Percentiles rank a stretch among this genome's conserved stretches.
phyloP scores from a whole-genome alignment of 306 rosid genomes.

The Casuarina equisetifolia region DNA sequence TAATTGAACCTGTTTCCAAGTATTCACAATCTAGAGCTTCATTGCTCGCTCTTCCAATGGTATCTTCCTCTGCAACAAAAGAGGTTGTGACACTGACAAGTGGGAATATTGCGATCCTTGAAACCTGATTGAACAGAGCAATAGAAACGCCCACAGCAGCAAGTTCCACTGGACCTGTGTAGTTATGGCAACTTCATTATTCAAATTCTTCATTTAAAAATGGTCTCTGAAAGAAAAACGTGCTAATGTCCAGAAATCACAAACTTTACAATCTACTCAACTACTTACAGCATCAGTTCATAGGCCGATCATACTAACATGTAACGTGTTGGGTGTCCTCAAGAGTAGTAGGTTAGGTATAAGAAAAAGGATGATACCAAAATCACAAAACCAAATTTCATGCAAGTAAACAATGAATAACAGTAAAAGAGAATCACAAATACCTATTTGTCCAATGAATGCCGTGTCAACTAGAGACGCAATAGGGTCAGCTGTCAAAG shows the following conservation, averaged over 20 bases:
- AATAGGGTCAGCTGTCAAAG: constrained; percentile 90
- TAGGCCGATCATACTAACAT: background rate
- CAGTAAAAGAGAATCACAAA: constrained; percentile 9
- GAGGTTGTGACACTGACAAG: constrained; percentile 95
- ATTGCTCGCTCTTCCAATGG: constrained; percentile 39
- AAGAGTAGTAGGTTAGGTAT: background rate
- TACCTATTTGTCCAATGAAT: constrained; percentile 91
- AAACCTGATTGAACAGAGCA: constrained; percentile 90
- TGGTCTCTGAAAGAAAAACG: background rate
- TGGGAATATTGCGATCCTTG: constrained; percentile 86
- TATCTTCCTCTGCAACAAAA: constrained; percentile 95
- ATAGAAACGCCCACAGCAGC: constrained; percentile 98
- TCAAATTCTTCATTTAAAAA: background rate
- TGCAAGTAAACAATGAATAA: background rate
- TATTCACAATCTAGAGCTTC: constrained; percentile 35
- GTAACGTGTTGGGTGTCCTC: background rate
- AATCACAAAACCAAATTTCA: background rate
- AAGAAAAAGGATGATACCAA: background rate
- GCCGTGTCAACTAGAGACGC: constrained; percentile 94
- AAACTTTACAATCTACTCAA: background rate
- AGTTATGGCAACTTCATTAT: constrained; percentile 18
- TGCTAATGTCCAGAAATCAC: background rate
- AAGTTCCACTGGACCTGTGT: constrained; percentile 83
- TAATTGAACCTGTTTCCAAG: constrained; percentile 45
- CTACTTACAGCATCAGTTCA: background rate